phyloP scores from a whole-genome alignment of 2,329 filamentous ascomycete genomes.

The Xylogone sp. region DNA sequence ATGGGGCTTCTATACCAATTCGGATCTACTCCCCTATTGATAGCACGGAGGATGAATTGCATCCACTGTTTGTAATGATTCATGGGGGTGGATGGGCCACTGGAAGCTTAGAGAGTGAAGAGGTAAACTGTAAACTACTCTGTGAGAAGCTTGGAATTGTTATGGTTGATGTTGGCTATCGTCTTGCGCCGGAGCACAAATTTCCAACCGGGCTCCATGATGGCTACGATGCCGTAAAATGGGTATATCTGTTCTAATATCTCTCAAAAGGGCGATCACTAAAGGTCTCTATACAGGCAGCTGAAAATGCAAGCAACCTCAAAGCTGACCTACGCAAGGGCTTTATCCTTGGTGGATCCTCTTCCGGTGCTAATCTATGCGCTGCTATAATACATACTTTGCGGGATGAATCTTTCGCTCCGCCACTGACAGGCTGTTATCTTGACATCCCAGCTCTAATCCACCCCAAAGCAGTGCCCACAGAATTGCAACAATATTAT shows the following conservation, averaged over 20 bases:
- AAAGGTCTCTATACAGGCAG: too few relatives aligned
- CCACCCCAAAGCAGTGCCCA: neutral
- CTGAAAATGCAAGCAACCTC: neutral
- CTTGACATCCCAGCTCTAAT: neutral
- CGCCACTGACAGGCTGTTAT: constrained; percentile 37
- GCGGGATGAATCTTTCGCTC: constrained; percentile 33
- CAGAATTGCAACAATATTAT: neutral
- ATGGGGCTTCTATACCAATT: too few relatives aligned
- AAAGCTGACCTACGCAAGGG: constrained; percentile 36
- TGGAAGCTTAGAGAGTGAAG: constrained; percentile 26
- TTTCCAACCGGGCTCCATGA: constrained; percentile 39
- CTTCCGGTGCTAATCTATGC: constrained; percentile 37
- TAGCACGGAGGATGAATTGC: neutral
- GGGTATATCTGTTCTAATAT: constrained; percentile 20
- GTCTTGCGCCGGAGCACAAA: constrained; percentile 37
- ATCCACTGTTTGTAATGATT: constrained; percentile 25
- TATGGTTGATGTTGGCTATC: constrained; percentile 34
- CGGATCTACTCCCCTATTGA: too few relatives aligned
- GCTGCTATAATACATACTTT: constrained; percentile 34
- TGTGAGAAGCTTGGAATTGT: constrained; percentile 28
- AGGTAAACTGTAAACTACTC: constrained; percentile 26
- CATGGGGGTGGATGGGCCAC: constrained; percentile 24
- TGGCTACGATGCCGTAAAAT: constrained; percentile 38
- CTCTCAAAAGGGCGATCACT: too few relatives aligned
- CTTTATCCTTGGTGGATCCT: constrained; percentile 43